Evolutionary conservation across 1,284 basidiomycete genomes (phyloP), one percentile per base, ranked within the genome.

Genomic region (Athelia psychrophila): DNA sequence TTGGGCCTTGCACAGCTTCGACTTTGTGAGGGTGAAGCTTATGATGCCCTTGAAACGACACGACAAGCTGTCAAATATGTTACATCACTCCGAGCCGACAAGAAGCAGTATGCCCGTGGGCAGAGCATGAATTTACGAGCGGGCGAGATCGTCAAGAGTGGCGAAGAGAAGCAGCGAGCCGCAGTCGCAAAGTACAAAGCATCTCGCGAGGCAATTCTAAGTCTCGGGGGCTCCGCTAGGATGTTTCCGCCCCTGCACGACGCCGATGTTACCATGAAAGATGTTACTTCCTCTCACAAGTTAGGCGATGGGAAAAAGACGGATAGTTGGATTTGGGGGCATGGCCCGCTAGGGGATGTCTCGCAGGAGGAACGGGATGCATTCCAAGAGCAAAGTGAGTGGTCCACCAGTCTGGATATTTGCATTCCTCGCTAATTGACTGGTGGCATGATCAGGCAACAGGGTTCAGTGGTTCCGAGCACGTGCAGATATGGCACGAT

Each of bases 21-120:
- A 15, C 46, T 60, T 6, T 50, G 51, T 2, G 55, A 57, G 36
- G 57, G 57, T 19, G 42, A 57, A 36, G 58, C 58, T 12, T 47
- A 56, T 49, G 58, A 60, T 40, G 55, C 49, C n/a, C 38, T 42
- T 18, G 38, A 42, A 9, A 8, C 38, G 6, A 16, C n/a, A 8
- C 38, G 38, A 5, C 38, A 42, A 9, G 38, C 20, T 9, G n/a
- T 42, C n/a, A 42, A 42, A 16, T 42, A 42, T 42, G n/a, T n/a
- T 6, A 42, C 20, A 22, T 42, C n/a, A 18, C 38, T 42, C 20
- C 6, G 20, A 9, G 6, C 38, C 20, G 38, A 42, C 38, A 42
- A 42, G n/a, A 9, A 5, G 16, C 6, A 42, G 38, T 22, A 42
- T 42, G 38, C 38, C n/a, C 16, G 20, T 9, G 38, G 38, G 6